Base-by-base conservation (phyloP, 2,329 filamentous ascomycete genomes). In the Botryotinia convoluta region DNA sequence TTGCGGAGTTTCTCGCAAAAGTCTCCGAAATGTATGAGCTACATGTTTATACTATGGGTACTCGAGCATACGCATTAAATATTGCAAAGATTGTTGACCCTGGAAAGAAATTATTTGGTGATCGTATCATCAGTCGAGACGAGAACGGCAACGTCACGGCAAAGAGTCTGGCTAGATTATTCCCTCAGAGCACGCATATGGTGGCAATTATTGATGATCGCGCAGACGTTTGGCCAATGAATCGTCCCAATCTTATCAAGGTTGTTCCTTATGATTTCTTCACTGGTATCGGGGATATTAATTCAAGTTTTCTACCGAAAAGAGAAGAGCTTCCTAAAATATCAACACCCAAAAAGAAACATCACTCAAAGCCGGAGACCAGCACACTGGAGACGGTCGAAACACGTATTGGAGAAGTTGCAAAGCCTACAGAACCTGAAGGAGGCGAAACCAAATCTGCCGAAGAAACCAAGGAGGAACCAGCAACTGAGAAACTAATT, bases 41-140 rank as follows among this genome's bases (percentile, higher is more conserved):
- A 79, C 96, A 99, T 82, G 95, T 99, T 76, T 99, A 99, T 85
- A 99, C 96, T 61, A 99, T 99, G 96, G 96, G 95, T 73, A 99
- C 96, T 35, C 90, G 96, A 76, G 93, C 95, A n/a, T 99, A 99
- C 81, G 96, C 96, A 16, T 87, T 95, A 78, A 92, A 93, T 75
- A 97, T 99, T 78, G 94, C 94, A 54, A 92, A 92, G 77, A 95
- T 99, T 75, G 93, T 99, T 75, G 96, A 99, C 79, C 95, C 95
- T 0, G 90, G 95, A 48, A 89, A 91, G 76, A 95, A 92, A 81
- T 89, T 97, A 16, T 99, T 99, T 81, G 95, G 93, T 57, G 95
- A 98, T 82, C 90, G 96, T 72, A 95, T 99, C 79, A 92, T 99
- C 79, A 98, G 95, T 82, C 92, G 96, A 79, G 95, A 98, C 81